These are phyloP conservation scores for Oldenlandia corymbosa DNA, from an alignment of 257 asterid genomes.

Conservation along the genomic window DNA sequence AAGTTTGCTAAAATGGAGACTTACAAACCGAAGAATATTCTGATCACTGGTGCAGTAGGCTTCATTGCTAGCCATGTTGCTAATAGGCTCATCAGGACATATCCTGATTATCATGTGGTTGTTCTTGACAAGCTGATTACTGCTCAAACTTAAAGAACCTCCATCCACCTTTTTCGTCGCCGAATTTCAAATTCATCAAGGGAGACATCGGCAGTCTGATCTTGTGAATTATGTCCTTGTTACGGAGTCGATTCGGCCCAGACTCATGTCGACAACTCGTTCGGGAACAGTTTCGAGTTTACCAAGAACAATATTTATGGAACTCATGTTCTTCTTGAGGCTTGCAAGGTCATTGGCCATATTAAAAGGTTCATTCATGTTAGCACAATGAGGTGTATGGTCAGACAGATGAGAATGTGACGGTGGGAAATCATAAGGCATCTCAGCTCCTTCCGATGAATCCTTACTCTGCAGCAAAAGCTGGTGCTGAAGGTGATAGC, in stretches of 20 bases:
- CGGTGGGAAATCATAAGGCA: constrained; percentile 93
- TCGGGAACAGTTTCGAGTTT: constrained; percentile 90
- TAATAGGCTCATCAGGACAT: constrained; percentile 67
- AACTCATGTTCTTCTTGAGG: constrained; percentile 93
- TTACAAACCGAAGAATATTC: constrained; percentile 78
- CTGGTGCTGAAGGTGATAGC: too few relatives aligned
- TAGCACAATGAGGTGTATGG: constrained; percentile 98
- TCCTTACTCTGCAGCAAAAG: constrained; percentile 93
- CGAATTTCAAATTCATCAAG: constrained; percentile 84
- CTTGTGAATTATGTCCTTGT: constrained; percentile 91
- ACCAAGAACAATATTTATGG: constrained; percentile 95
- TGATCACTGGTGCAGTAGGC: constrained; percentile 98
- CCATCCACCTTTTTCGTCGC: constrained; percentile 53
- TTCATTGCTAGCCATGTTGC: constrained; percentile 98
- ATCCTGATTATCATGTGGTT: constrained; percentile 80
- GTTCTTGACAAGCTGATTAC: constrained; percentile 94
- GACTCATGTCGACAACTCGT: constrained; percentile 93
- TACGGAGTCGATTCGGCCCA: constrained; percentile 90
- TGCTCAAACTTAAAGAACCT: constrained; percentile 88
- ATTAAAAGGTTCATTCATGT: constrained; percentile 88
- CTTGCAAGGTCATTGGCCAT: constrained; percentile 93
- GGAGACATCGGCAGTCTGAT: constrained; percentile 89
- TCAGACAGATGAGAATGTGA: constrained; percentile 92
- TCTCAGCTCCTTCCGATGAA: constrained; percentile 92
- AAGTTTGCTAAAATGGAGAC: constrained; percentile 7